A percentile compares a stretch with the other conserved stretches of the same genome.
Evolutionary conservation across 2,329 filamentous ascomycete species (phyloP).

Genomic region (Huntiella moniliformis): DNA sequence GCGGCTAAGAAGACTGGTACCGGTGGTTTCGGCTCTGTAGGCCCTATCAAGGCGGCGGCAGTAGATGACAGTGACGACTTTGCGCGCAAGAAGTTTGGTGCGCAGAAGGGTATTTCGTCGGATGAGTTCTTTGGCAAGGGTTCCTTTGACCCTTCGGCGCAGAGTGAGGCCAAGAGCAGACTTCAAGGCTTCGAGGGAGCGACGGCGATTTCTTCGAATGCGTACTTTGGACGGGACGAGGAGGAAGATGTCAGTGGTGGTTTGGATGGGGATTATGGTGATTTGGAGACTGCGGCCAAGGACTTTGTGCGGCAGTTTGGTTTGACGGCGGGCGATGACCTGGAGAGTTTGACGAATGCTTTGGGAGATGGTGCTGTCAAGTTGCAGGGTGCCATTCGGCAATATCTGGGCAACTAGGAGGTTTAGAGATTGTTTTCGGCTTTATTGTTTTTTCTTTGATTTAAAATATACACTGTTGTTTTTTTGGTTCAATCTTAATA

Average conservation of each 20-base stretch:
- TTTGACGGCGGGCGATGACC: conserved; percentile 83
- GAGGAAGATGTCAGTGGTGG: conserved; percentile 35
- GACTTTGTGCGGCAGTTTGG: conserved; percentile 93
- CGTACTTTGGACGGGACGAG: conserved; percentile 89
- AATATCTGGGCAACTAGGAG: conserved; percentile 40
- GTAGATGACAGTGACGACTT: conserved; percentile 62
- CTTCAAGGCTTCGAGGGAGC: conserved; percentile 89
- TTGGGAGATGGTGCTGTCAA: conserved; percentile 71
- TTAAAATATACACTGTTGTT: conserved; percentile 2
- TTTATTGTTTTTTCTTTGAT: conserved; percentile 1
- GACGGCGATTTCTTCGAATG: conserved; percentile 81
- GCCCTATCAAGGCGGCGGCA: conserved; percentile 45
- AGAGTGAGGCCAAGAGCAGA: conserved; percentile 70
- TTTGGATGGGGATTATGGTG: conserved; percentile 60
- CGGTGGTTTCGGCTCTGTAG: conserved; percentile 73
- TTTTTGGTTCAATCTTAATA: neutral
- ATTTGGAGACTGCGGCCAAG: conserved; percentile 82
- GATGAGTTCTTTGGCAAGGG: conserved; percentile 97
- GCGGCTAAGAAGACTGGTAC: conserved; percentile 51
- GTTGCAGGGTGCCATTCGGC: conserved; percentile 57
- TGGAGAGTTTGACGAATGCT: conserved; percentile 72
- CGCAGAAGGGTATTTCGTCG: conserved; percentile 88
- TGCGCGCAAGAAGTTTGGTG: conserved; percentile 73
- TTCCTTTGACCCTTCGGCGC: conserved; percentile 58
- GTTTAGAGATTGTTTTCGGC: neutral